Conservation (phyloP, 225 moss, liverwort and hornwort species). For the Asterella californica region DNA sequence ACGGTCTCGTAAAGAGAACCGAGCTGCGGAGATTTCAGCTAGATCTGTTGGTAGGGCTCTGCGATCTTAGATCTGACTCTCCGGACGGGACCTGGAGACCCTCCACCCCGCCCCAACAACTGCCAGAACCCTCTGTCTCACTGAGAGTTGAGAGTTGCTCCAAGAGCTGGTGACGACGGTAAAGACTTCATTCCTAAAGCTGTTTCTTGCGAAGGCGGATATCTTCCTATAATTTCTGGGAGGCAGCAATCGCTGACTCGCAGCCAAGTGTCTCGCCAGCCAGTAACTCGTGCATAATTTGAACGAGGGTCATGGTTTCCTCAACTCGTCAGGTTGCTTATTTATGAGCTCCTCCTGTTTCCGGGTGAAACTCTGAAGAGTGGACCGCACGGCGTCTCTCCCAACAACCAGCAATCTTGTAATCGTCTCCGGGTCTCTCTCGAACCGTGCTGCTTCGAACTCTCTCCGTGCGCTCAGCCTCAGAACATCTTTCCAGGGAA, state of each 20-base stretch:
- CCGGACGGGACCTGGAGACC: conserved; percentile 83
- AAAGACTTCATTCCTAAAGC: conserved; percentile 83
- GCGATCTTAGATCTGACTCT: conserved; percentile 93
- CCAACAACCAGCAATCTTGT: conserved; percentile 71
- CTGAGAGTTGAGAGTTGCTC: conserved; percentile 88
- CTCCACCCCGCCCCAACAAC: conserved; percentile 78
- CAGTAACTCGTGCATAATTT: no score
- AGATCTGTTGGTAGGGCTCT: conserved; percentile 92
- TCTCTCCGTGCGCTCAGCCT: conserved; percentile 80
- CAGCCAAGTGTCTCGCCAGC: conserved; percentile 85
- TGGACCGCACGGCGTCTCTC: conserved; percentile 67
- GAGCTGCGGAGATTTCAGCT: conserved; percentile 78
- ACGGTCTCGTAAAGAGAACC: conserved; percentile 82
- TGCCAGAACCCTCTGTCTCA: conserved; percentile 94
- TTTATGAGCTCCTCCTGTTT: conserved; percentile 30
- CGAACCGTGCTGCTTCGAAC: conserved; percentile 67
- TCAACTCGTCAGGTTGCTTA: neutral
- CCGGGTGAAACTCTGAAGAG: conserved; percentile 50
- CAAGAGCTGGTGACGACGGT: conserved; percentile 81
- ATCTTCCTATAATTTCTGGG: conserved; percentile 90
- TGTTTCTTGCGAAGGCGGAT: conserved; percentile 89
- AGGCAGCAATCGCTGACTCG: conserved; percentile 93
- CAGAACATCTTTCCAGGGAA: conserved; percentile 68
- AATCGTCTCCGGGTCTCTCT: conserved; percentile 71
- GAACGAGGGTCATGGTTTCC: neutral